Conservation (phyloP, 2,329 filamentous ascomycete genomes). For the Alternaria solani region DNA sequence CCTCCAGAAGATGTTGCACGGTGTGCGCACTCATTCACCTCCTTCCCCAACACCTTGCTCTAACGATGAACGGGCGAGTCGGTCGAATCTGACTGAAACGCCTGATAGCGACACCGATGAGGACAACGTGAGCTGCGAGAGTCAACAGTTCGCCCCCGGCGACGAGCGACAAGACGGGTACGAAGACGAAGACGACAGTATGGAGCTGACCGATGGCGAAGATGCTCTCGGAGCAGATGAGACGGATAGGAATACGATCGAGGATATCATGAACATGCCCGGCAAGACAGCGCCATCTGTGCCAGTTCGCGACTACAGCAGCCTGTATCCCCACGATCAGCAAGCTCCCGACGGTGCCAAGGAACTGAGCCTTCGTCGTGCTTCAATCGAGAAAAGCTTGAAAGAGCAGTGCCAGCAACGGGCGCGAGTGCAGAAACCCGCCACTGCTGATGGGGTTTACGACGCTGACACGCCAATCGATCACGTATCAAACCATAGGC, state of each 20-base stretch:
- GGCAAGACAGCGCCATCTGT: background rate
- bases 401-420: background rate
- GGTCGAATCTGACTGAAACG: background rate
- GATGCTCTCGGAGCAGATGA: background rate
- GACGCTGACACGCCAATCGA: background rate
- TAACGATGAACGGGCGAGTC: background rate
- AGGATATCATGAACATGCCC: slow-evolving; percentile 19
- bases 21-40: slow-evolving; percentile 11
- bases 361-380: background rate
- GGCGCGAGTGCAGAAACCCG: background rate
- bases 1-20: slow-evolving; percentile 16
- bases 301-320: slow-evolving; percentile 1
- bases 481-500: background rate
- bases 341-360: background rate
- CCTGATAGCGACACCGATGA: background rate
- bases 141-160: background rate
- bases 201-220: slow-evolving; percentile 24
- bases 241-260: slow-evolving; percentile 7
- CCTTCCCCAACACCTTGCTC: background rate
- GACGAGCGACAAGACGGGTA: slow-evolving; percentile 24
- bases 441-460: background rate
- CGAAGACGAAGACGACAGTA: slow-evolving; percentile 28
- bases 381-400: slow-evolving; percentile 1
- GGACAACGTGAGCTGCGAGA: background rate
- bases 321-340: slow-evolving; percentile 1